Evolutionary conservation across 805 yeast genomes (phyloP).

Genomic region (Naumovozyma baii): DNA sequence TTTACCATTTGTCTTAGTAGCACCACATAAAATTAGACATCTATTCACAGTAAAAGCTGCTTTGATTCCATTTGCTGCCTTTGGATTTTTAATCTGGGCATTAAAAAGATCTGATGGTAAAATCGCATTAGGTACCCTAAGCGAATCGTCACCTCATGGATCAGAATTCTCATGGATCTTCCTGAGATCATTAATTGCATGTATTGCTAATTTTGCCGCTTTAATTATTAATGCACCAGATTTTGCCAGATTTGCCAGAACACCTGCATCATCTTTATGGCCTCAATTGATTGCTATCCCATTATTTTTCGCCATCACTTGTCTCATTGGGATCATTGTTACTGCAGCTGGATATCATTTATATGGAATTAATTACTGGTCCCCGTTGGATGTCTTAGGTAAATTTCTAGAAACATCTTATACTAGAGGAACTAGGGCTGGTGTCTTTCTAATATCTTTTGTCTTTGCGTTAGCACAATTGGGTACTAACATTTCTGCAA

Average conservation of each 20-base stretch:
- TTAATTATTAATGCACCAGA: conserved; percentile 76
- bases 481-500: conserved; percentile 66
- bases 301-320: conserved; percentile 59
- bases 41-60: conserved; percentile 70
- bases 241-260: conserved; percentile 63
- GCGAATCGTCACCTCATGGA: conserved; percentile 5
- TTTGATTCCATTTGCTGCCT: conserved; percentile 68
- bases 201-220: conserved; percentile 73
- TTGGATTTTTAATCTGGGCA: conserved; percentile 74
- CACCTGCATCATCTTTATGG: conserved; percentile 36
- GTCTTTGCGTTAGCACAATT: conserved; percentile 65
- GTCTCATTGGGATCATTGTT: conserved; percentile 69
- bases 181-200: conserved; percentile 59
- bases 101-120: conserved; percentile 61
- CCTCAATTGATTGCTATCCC: conserved; percentile 58
- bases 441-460: conserved; percentile 56
- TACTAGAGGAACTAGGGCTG: conserved; percentile 51
- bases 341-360: conserved; percentile 51
- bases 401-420: conserved; percentile 31
- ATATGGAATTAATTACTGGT: conserved; percentile 37
- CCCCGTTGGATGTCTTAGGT: conserved; percentile 50
- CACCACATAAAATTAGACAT: conserved; percentile 71
- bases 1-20: conserved; percentile 67
- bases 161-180: conserved; percentile 28
- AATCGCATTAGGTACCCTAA: conserved; percentile 10